Conservation (phyloP, 2,329 filamentous ascomycete genomes). For the Aureobasidium sp. region DNA sequence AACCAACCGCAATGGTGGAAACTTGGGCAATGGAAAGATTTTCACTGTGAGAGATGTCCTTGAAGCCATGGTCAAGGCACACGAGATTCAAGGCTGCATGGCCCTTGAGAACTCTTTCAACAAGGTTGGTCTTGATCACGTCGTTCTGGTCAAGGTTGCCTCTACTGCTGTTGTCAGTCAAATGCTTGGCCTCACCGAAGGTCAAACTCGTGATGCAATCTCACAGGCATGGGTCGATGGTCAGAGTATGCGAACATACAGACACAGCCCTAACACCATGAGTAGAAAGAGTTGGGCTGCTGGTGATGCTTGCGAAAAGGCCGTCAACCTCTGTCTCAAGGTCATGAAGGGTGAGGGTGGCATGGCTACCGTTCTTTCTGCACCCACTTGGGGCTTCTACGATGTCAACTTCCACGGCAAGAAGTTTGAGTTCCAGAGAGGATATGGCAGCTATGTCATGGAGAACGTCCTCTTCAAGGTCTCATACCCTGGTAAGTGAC, state of each 20-base stretch:
- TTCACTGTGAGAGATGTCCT: conserved; percentile 85
- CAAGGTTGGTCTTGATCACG: conserved; percentile 96
- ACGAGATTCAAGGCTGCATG: conserved; percentile 96
- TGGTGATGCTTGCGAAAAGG: conserved; percentile 95
- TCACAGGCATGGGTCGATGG: conserved; percentile 98
- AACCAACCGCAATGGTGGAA: conserved; percentile 80
- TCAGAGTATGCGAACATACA: conserved; percentile 91
- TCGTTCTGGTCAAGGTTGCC: conserved; percentile 95
- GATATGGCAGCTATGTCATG: conserved; percentile 98
- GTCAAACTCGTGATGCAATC: conserved; percentile 89
- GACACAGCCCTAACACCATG: conserved; percentile 98
- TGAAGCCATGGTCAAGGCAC: conserved; percentile 92
- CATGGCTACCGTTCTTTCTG: conserved; percentile 84
- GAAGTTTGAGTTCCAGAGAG: conserved; percentile 90
- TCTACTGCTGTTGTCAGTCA: conserved; percentile 90
- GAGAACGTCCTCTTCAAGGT: conserved; percentile 99
- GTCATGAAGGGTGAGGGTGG: conserved; percentile 90
- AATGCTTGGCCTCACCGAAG: conserved; percentile 82
- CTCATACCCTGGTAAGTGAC: conserved; percentile 73
- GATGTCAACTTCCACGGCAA: conserved; percentile 96
- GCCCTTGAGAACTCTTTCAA: conserved; percentile 98
- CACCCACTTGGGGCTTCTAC: conserved; percentile 96
- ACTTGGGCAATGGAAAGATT: conserved; percentile 62
- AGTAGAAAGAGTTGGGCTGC: conserved; percentile 98
- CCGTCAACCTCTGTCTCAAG: conserved; percentile 96